These are phyloP conservation scores for Leishmania arabica DNA, from an alignment of 208 protist genomes.

Conservation along the genomic window DNA sequence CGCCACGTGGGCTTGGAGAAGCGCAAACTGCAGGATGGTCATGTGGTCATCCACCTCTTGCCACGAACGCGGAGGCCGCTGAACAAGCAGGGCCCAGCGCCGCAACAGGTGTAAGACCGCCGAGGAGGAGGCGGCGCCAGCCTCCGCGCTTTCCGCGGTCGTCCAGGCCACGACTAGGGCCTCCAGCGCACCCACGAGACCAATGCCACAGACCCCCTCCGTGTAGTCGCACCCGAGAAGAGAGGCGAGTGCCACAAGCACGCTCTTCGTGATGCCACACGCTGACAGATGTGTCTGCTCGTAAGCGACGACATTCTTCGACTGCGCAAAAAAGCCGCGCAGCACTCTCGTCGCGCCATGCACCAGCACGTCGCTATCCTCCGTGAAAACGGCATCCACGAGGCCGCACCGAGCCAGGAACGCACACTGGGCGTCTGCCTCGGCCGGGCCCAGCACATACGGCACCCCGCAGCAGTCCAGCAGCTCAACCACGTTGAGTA, in stretches of 20 bases:
- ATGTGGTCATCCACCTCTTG: conserved; percentile 45
- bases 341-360: conserved; percentile 94
- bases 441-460: conserved; percentile 85
- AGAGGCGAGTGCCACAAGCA: conserved; percentile 90
- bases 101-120: conserved; percentile 41
- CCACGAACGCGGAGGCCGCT: conserved; percentile 33
- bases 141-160: conserved; percentile 1
- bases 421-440: conserved; percentile 96
- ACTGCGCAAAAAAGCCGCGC: conserved; percentile 90
- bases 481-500: conserved; percentile 77
- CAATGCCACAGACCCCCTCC: conserved; percentile 90
- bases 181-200: conserved; percentile 64
- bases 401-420: conserved; percentile 73
- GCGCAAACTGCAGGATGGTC: conserved; percentile 48
- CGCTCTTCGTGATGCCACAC: conserved; percentile 77
- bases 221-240: conserved; percentile 97
- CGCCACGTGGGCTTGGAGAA: conserved; percentile 23
- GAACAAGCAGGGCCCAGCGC: conserved; percentile 42
- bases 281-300: conserved; percentile 51
- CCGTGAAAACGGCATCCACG: conserved; percentile 95
- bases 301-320: conserved; percentile 72
- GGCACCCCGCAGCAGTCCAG: conserved; percentile 86
- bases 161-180: conserved; percentile 63
- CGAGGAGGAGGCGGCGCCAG: conserved; percentile 11
- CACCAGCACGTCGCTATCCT: conserved; percentile 96